phyloP scores from a whole-genome alignment of 768 basidiomycete species.

The Phlebiopsis gigantea region DNA sequence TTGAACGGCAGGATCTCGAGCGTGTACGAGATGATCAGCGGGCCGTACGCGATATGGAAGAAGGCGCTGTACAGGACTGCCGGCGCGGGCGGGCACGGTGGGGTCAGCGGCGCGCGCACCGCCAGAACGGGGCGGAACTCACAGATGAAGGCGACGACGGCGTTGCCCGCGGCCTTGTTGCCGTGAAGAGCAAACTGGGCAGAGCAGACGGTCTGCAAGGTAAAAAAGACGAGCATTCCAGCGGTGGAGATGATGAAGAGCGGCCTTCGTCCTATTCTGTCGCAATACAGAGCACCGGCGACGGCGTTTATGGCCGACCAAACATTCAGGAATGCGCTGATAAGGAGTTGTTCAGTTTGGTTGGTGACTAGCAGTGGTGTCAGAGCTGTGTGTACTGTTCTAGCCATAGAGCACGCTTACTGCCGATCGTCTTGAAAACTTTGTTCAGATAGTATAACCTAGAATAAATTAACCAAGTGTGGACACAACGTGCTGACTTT shows the following conservation, averaged over 20 bases:
- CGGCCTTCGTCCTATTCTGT: conserved; percentile 62
- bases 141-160: conserved; percentile 80
- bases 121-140: conserved; percentile 25
- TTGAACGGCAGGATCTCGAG: conserved; percentile 83
- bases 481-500: not conserved
- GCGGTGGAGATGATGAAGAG: conserved; percentile 57
- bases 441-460: conserved; percentile 71
- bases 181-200: conserved; percentile 47
- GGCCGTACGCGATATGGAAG: conserved; percentile 60
- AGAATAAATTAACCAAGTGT: not conserved
- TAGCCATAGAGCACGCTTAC: not conserved
- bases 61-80: conserved; percentile 25
- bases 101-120: not conserved
- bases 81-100: not conserved
- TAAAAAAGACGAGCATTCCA: conserved; percentile 63
- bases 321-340: conserved; percentile 32
- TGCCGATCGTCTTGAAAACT: conserved; percentile 65
- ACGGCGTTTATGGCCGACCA: not conserved
- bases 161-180: conserved; percentile 45
- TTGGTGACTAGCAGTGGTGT: conserved; percentile 40
- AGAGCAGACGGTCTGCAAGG: conserved; percentile 62
- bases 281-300: conserved; percentile 19
- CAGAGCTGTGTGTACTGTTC: not conserved
- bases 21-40: conserved; percentile 82
- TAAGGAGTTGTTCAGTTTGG: conserved; percentile 61